These are phyloP conservation scores for Neocucurbitaria cava DNA, from an alignment of 2,329 filamentous ascomycete genomes.

Conservation along the genomic window DNA sequence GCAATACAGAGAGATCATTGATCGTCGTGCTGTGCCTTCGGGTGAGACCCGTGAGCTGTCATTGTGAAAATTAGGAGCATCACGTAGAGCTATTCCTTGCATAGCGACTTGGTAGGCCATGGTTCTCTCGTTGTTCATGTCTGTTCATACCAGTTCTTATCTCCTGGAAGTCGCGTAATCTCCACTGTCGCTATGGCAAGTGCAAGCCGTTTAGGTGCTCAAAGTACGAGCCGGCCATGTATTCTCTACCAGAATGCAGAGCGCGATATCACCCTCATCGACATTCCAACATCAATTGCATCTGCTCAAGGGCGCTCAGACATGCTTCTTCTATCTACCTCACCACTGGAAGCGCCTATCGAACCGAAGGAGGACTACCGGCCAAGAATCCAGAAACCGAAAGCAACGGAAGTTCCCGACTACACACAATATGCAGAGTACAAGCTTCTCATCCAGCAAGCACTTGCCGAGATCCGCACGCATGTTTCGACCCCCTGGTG, in stretches of 20 bases:
- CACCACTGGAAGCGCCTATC: conserved; percentile 57
- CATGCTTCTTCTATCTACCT: conserved; percentile 55
- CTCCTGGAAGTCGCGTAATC: neutral
- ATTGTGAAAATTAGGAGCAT: neutral
- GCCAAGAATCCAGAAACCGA: conserved; percentile 58
- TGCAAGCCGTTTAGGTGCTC: neutral
- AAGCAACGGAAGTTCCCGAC: conserved; percentile 44
- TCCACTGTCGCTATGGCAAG: neutral
- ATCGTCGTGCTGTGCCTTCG: neutral
- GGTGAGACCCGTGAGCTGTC: neutral
- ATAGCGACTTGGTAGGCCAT: neutral
- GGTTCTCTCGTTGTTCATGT: neutral
- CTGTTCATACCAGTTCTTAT: neutral
- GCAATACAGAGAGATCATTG: neutral
- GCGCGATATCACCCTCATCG: conserved; percentile 65
- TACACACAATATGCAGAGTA: conserved; percentile 48
- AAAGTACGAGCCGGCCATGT: conserved; percentile 1
- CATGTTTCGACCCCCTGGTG: conserved; percentile 37
- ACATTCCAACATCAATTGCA: conserved; percentile 74
- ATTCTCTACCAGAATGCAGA: conserved; percentile 63
- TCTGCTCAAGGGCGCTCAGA: conserved; percentile 64
- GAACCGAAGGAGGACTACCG: conserved; percentile 57
- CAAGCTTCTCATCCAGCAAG: conserved; percentile 47
- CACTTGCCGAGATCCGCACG: conserved; percentile 44
- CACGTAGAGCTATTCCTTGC: conserved; percentile 1